Evolutionary conservation across 2,329 filamentous ascomycete species (phyloP).

Genomic region (Cytospora piceicola): DNA sequence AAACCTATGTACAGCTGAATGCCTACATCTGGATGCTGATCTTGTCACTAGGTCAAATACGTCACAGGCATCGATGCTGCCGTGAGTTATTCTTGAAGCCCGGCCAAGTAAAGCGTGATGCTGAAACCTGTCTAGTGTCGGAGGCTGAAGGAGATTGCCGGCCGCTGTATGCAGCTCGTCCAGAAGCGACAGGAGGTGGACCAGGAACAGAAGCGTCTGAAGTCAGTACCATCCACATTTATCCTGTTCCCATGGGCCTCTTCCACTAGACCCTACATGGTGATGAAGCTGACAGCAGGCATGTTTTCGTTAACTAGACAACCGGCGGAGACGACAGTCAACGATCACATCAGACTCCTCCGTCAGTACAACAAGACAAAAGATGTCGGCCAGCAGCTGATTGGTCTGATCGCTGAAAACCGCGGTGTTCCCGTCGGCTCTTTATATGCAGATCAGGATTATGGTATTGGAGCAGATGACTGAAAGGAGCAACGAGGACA

Average conservation of each 20-base stretch:
- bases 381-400: conserved; percentile 44
- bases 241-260: not conserved
- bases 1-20: not conserved
- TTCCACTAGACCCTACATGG: not conserved
- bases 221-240: not conserved
- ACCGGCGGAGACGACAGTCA: conserved; percentile 32
- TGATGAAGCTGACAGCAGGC: not conserved
- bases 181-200: conserved; percentile 9
- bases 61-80: conserved; percentile 17
- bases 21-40: not conserved
- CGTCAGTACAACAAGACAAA: conserved; percentile 45
- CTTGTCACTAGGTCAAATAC: conserved; percentile 3
- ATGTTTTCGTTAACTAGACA: conserved; percentile 28
- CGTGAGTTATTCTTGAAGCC: conserved; percentile 4
- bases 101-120: not conserved
- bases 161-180: not conserved
- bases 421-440: conserved; percentile 38
- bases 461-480: conserved; percentile 39
- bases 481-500: conserved; percentile 13
- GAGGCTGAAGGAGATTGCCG: conserved; percentile 8
- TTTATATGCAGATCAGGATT: conserved; percentile 39
- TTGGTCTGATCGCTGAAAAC: conserved; percentile 45
- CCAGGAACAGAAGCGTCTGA: conserved; percentile 3
- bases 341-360: conserved; percentile 37
- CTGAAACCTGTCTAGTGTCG: conserved; percentile 5